Percentiles rank a stretch among this genome's conserved stretches.
Evolutionary conservation across 768 basidiomycete species (phyloP).

Genomic region (Russula vinacea): DNA sequence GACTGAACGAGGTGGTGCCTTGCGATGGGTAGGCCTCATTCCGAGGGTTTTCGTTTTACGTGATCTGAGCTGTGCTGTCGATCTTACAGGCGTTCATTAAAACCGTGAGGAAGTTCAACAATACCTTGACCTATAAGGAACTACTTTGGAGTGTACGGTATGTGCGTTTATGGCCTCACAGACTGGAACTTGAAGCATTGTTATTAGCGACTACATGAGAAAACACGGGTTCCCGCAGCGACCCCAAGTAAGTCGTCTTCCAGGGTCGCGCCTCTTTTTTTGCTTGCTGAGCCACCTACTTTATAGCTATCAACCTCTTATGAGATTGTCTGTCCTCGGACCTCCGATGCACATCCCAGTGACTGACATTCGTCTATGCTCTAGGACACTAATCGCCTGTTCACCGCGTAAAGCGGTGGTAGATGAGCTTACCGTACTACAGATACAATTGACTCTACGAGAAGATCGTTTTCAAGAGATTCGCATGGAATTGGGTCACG

Average conservation of each 20-base stretch:
- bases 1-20: background rate
- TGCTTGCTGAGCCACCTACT: background rate
- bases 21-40: background rate
- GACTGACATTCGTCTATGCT: background rate
- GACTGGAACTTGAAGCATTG: too few relatives aligned
- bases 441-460: background rate
- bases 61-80: background rate
- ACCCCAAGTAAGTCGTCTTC: too few relatives aligned
- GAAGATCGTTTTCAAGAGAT: background rate
- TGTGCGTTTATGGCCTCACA: too few relatives aligned
- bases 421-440: background rate
- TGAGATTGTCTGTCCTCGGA: background rate
- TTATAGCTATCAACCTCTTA: conserved; percentile 12
- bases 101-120: background rate
- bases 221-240: background rate
- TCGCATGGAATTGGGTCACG: background rate
- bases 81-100: conserved; percentile 10
- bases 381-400: conserved; percentile 3
- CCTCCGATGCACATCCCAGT: background rate
- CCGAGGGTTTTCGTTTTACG: too few relatives aligned
- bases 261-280: too few relatives aligned
- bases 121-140: background rate
- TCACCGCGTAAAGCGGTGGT: background rate
- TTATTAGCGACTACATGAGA: too few relatives aligned
- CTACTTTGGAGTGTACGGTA: background rate